phyloP scores from a whole-genome alignment of 768 basidiomycete genomes.

The Phaffia australis region DNA sequence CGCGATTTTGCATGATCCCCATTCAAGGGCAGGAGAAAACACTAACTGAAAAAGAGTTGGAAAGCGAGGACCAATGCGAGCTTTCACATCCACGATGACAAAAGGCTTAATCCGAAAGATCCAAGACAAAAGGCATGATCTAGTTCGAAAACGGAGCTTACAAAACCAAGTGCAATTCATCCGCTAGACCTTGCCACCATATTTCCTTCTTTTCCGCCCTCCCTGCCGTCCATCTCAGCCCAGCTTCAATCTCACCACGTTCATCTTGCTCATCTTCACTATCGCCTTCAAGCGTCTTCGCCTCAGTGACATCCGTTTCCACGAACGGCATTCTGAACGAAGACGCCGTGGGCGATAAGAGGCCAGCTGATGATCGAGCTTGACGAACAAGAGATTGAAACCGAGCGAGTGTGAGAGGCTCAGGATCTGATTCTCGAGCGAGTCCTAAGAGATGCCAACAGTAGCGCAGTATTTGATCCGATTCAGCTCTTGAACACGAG shows the following conservation, averaged over 20 bases:
- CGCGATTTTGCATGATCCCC: no score
- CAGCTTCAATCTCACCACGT: neutral
- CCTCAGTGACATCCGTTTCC: constrained; percentile 15
- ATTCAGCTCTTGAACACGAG: neutral
- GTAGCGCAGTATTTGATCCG: neutral
- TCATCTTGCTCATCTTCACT: constrained; percentile 3
- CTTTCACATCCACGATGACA: neutral
- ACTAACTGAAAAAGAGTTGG: neutral
- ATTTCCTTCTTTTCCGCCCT: constrained; percentile 5
- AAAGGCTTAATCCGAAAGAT: neutral
- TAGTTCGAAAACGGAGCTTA: neutral
- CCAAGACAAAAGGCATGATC: neutral
- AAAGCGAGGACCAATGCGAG: neutral
- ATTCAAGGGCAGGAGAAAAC: neutral
- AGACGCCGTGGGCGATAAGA: constrained; percentile 3
- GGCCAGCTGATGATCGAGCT: neutral
- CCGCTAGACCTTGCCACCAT: constrained; percentile 11
- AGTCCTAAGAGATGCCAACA: constrained; percentile 1
- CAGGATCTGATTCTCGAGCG: constrained; percentile 14
- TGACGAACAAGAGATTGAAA: constrained; percentile 15
- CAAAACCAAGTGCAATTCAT: neutral
- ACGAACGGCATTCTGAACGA: constrained; percentile 4
- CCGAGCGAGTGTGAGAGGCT: constrained; percentile 10
- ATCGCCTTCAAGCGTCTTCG: constrained; percentile 23
- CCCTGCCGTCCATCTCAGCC: neutral